phyloP scores from a whole-genome alignment of 140 eudicot genomes.

The Stevia rebaudiana region DNA sequence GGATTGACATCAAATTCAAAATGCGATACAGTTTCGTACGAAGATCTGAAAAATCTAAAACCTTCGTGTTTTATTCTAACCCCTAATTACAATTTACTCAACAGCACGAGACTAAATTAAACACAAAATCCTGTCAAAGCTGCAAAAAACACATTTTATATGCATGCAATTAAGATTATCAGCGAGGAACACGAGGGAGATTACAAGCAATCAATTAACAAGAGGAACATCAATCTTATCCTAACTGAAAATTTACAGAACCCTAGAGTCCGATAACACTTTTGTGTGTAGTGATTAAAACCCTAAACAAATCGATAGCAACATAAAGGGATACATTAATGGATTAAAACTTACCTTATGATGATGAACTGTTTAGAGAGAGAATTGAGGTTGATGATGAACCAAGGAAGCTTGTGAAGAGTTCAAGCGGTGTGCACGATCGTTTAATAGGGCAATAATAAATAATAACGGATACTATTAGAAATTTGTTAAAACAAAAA shows the following conservation, averaged over 20 bases:
- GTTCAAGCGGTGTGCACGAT: background rate
- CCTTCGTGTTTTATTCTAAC: background rate
- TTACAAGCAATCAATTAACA: background rate
- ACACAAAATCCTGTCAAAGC: background rate
- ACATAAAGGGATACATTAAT: background rate
- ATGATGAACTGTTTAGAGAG: constrained; percentile 7
- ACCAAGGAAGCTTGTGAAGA: background rate
- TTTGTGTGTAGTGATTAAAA: background rate
- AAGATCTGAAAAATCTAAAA: constrained; percentile 6
- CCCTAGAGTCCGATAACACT: background rate
- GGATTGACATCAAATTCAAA: background rate
- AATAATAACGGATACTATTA: no score
- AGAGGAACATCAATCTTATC: background rate
- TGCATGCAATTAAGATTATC: constrained; percentile 2
- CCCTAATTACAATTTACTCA: background rate
- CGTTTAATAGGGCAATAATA: background rate
- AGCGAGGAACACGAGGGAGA: background rate
- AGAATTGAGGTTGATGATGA: constrained; percentile 19
- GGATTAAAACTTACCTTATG: constrained; percentile 21
- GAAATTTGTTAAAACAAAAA: no score
- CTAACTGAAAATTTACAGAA: background rate
- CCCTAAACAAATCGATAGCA: background rate
- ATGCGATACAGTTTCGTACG: background rate
- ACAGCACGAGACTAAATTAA: background rate
- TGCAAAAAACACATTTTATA: background rate